Base-by-base conservation (phyloP, 2,329 filamentous ascomycete genomes). In the Sporothrix luriei region DNA sequence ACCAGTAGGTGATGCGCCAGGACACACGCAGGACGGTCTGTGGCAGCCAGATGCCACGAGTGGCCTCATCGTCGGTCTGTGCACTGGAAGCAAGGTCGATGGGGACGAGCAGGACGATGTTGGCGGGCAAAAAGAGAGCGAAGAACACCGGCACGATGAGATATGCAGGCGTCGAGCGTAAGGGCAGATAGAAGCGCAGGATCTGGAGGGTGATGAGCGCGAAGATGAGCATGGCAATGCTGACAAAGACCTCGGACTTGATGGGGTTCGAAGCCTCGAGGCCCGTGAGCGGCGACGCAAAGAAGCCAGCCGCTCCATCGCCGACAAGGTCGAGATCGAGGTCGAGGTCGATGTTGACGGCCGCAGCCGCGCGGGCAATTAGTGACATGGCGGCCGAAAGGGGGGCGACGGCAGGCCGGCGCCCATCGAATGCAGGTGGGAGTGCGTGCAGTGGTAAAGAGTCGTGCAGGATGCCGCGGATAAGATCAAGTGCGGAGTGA, bases 1-100 rank as follows among this genome's bases (percentile, higher is more conserved):
- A 84, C 95, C 95, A 99, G 81, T 99, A 99, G 24, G 91, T 90
- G 73, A 99, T 94, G 77, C 94, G 88, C 95, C 95, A 99, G 70
- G 91, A 90, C 29, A 97, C 92, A 76, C 96, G 83, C 64, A 97
- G 84, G 38, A 94, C 86, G 65, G 89, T 83, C 73, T 91, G 84
- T 5, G 92, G 91, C 46, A 99, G 85, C 92, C 94, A 97, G 76
- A 99, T 91, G 46, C 94, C 95, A 74, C 90, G 87, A 19, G 87
- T 85, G 19, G 87, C 85, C 71, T 87, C 88, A 79, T 91, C 90
- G 71, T 91, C 89, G 66, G 89, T 88, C 62, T 88, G 86, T 26
- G 92, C 90, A 77, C 88, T 94, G 7, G 94, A 97, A 1, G 94
- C 94, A 74, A 99, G 88, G 79, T 99, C 95, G 78, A 99, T 96